phyloP scores from a whole-genome alignment of 345 rosid species.

The Populus euphratica region DNA sequence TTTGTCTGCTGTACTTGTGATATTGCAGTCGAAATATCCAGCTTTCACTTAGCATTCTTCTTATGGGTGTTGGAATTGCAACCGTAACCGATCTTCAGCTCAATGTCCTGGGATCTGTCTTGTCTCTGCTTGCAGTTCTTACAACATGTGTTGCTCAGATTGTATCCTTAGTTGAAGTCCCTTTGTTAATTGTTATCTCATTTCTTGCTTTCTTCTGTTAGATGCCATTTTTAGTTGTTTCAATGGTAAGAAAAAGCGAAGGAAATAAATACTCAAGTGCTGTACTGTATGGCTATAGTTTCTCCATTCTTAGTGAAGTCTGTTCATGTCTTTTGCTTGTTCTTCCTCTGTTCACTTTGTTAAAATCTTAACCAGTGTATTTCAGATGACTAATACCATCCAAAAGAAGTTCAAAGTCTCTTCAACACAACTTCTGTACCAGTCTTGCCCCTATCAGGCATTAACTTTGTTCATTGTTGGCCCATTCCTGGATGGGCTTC shows the following conservation, averaged over 20 bases:
- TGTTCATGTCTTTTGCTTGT: neutral
- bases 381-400: constrained; percentile 98
- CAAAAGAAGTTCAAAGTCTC: constrained; percentile 99
- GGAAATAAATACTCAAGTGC: neutral
- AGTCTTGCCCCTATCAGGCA: constrained; percentile 99
- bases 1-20: constrained; percentile 13
- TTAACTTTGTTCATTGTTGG: constrained; percentile 82
- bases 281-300: neutral
- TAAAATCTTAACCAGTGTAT: constrained; percentile 46
- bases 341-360: constrained; percentile 13
- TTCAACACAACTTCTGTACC: constrained; percentile 96
- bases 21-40: constrained; percentile 81
- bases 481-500: constrained; percentile 92
- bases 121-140: constrained; percentile 88
- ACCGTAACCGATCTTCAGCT: constrained; percentile 99
- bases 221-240: constrained; percentile 3
- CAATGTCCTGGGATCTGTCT: constrained; percentile 82
- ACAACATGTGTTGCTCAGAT: constrained; percentile 98
- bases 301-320: neutral
- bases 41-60: constrained; percentile 78
- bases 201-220: neutral
- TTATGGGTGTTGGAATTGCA: constrained; percentile 97
- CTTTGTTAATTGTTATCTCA: constrained; percentile 13
- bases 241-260: neutral
- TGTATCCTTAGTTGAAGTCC: constrained; percentile 63